Evolutionary conservation across 345 rosid species (phyloP), one percentile per base, ranked within the genome.

Genomic region (sweet orange (Citrus sinensis)): DNA sequence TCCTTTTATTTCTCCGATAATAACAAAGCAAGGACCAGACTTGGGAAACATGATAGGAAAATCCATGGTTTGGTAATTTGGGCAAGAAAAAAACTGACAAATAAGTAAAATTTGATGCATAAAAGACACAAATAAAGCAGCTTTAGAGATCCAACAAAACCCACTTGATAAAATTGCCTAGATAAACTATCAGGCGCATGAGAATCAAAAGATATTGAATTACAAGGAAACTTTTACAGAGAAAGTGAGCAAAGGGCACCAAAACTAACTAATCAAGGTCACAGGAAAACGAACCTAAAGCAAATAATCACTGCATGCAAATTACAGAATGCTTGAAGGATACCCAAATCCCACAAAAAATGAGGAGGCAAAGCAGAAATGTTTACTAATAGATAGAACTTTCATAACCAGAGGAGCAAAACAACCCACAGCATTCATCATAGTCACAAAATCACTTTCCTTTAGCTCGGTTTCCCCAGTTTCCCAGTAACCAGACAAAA

Each of bases 141-240:
- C 73, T 70, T 19, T 39, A 49, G 10, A 68, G 72, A 73, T 78
- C 81, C 65, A 75, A 68, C 75, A 29, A 73, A 69, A 59, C 42
- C 69, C 59, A 49, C 55, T 34, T 14, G 37, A 40, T 54, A 67
- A 63, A 70, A 35, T 40, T 68, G 39, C 65, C 27, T 22, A 56
- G 62, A 54, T 74, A 66, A 60, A n/a, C 9, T 24, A 40, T 24
- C 49, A 67, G n/a, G n/a, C 56, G 32, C 66, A 25, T 54, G 66
- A 34, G 27, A 32, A 49, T 10, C 71, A 64, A 46, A 65, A 6
- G 25, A 67, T 20, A 49, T 55, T 30, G 4, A 76, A 56, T 40
- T n/a, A 40, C 35, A 78, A 76, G 64, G n/a, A 32, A 76, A 51
- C 14, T 16, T 51, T n/a, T 6, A 55, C 24, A 51, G 27, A 11